Evolutionary conservation across 148 eudicot genomes (phyloP).

Genomic region (Dianthus caryophyllus): DNA sequence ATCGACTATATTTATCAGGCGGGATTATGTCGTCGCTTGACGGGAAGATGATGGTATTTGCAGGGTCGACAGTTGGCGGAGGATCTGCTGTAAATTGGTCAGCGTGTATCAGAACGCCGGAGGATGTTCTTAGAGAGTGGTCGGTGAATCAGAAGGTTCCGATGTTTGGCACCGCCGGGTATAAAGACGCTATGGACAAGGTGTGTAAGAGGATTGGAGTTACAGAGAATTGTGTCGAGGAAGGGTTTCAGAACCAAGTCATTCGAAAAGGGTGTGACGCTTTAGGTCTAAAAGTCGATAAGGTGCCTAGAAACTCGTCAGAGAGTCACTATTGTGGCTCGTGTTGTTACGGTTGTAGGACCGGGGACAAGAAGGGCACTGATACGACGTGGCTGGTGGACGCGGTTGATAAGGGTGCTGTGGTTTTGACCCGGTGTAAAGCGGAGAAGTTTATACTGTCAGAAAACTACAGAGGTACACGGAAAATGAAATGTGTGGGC

Average conservation of each 20-base stretch:
- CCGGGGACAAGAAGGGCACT: conserved; percentile 76
- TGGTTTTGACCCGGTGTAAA: conserved; percentile 60
- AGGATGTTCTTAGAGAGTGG: conserved; percentile 61
- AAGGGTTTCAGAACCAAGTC: conserved; percentile 73
- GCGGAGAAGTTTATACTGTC: conserved; percentile 50
- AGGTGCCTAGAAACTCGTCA: conserved; percentile 33
- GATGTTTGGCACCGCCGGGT: conserved; percentile 43
- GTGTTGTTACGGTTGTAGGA: conserved; percentile 70
- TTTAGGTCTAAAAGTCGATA: conserved; percentile 49
- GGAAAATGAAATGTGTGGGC: conserved; percentile 47
- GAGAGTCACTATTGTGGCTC: conserved; percentile 79
- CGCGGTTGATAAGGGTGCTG: conserved; percentile 55
- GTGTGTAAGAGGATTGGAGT: conserved; percentile 73
- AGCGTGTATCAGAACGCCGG: conserved; percentile 72
- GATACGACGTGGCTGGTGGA: conserved; percentile 84
- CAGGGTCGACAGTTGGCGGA: conserved; percentile 87
- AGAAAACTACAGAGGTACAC: conserved; percentile 18
- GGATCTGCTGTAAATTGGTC: conserved; percentile 91
- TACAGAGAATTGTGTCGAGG: conserved; percentile 41
- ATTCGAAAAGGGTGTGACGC: conserved; percentile 66
- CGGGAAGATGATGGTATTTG: conserved; percentile 52
- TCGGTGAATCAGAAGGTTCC: conserved; percentile 41
- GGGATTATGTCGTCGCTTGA: conserved; percentile 52
- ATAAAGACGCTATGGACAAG: conserved; percentile 60
- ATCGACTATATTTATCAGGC: conserved; percentile 49